Conservation (phyloP, 176 grass and related monocot species). For the Raddia distichophylla region DNA sequence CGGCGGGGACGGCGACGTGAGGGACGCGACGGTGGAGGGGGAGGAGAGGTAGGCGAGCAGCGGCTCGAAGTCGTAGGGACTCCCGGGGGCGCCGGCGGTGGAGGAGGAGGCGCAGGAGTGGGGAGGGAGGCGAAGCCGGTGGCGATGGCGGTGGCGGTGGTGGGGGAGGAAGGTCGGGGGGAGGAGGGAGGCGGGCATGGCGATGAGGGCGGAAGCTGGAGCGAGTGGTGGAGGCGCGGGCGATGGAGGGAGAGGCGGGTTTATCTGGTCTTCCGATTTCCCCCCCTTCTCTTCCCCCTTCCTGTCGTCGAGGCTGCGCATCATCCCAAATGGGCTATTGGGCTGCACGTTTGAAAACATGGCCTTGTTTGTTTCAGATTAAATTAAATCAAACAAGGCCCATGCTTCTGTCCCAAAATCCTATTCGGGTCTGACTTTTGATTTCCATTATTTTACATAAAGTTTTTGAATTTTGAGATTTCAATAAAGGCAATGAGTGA, state of each 20-base stretch:
- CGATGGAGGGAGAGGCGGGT: constrained; percentile 13
- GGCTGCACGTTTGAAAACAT: no score
- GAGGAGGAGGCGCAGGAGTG: background rate
- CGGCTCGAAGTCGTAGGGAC: constrained; percentile 75
- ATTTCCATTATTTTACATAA: no score
- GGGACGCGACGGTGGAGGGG: constrained; percentile 17
- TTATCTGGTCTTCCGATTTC: constrained; percentile 53
- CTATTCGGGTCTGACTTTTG: no score
- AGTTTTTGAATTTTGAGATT: no score
- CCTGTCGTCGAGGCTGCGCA: no score
- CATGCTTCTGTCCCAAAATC: no score
- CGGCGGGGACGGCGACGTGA: constrained; percentile 32
- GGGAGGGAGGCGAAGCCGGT: constrained; percentile 5
- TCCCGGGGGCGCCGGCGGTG: background rate
- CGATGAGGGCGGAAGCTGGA: constrained; percentile 14
- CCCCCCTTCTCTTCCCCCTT: background rate
- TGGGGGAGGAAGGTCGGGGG: constrained; percentile 37
- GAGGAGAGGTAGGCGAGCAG: constrained; percentile 71
- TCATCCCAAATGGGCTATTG: no score
- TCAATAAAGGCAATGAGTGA: no score
- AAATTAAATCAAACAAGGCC: no score
- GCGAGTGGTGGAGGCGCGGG: constrained; percentile 44
- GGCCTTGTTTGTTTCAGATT: no score
- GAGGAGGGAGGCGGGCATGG: constrained; percentile 42
- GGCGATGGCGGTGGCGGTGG: constrained; percentile 7